Base-by-base conservation (phyloP, 202 grass and related monocot genomes). In the Schoenoplectus triqueter region DNA sequence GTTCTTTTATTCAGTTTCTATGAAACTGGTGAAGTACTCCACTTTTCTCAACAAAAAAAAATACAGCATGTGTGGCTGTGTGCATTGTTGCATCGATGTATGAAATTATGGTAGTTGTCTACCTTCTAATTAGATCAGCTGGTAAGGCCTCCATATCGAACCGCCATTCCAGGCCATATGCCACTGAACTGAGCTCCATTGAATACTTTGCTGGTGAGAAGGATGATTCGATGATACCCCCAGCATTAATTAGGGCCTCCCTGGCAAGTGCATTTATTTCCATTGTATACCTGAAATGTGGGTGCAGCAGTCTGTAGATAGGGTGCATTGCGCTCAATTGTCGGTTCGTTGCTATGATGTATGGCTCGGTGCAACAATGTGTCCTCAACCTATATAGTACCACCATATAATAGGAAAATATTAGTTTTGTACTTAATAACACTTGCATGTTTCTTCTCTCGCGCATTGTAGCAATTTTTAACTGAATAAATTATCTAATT, bases 71-170 rank as follows among this genome's bases (percentile, higher is more conserved):
- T 31, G 31, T 31, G 31, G 31, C 31, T 31, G 31, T 13, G 20
- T 14, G 10, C 10, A 56, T 39, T 9, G 21, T 49, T 55, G 72
- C 11, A 42, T 78, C 5, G 8, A 13, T 59, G 13, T 41, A 59
- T 42, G 4, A 59, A 78, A 15, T 78, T 2, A 59, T 78, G 21
- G 31, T 41, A 59, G 13, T 3, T 9, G 15, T 13, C 5, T 87
- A 90, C 91, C 91, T 90, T 9, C 82, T 83, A 56, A 92, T 81
- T 0, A 94, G 86, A 18, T 94, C 92, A 8, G 86, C 87, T 3
- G 92, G 92, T 10, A 94, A 80, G 10, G 82, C 88, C 73, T 94
- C 92, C 86, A 64, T 94, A 78, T 94, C 92, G 42, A 94, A 94
- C 7, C 62, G 65, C 92, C 92, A 94, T 10, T 66, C 75, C 57